Percentiles rank a stretch among this genome's conserved stretches.
Conservation (phyloP, 768 basidiomycete genomes). For the Trametes elegans region DNA sequence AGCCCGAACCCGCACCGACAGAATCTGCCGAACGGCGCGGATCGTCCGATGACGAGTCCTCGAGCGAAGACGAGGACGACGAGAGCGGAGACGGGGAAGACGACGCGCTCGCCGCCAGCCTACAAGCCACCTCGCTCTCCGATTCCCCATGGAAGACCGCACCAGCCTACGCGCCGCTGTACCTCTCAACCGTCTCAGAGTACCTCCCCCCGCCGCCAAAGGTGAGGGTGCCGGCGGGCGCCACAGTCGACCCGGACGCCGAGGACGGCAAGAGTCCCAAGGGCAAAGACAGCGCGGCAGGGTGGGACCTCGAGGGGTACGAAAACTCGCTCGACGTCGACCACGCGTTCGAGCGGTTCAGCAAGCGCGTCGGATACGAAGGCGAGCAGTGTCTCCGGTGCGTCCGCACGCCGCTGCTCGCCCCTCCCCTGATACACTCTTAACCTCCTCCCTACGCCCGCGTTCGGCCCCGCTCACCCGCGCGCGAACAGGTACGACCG, state of each 20-base stretch:
- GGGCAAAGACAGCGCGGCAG: constrained; percentile 40
- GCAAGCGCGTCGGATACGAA: constrained; percentile 63
- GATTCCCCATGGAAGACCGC: constrained; percentile 68
- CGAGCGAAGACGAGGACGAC: constrained; percentile 27
- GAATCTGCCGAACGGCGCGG: constrained; percentile 21
- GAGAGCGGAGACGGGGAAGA: constrained; percentile 28
- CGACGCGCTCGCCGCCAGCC: constrained; percentile 51
- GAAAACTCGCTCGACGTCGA: constrained; percentile 81
- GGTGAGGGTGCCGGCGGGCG: constrained; percentile 40
- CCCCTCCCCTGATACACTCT: not conserved
- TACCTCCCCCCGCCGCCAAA: constrained; percentile 63
- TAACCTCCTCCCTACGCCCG: no score
- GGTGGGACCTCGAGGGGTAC: constrained; percentile 72
- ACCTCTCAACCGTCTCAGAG: constrained; percentile 74
- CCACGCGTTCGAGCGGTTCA: constrained; percentile 84
- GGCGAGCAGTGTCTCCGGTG: constrained; percentile 88
- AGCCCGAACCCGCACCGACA: constrained; percentile 7
- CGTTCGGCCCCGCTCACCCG: not conserved
- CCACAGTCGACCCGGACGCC: constrained; percentile 40
- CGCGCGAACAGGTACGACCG: constrained; percentile 70
- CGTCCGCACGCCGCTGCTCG: constrained; percentile 22
- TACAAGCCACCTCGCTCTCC: constrained; percentile 50
- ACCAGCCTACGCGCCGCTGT: constrained; percentile 65
- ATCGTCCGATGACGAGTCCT: constrained; percentile 22
- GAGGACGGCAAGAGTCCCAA: constrained; percentile 37